These are phyloP conservation scores for Endoconidiophora polonica DNA, from an alignment of 2,329 filamentous ascomycete genomes.

Conservation along the genomic window DNA sequence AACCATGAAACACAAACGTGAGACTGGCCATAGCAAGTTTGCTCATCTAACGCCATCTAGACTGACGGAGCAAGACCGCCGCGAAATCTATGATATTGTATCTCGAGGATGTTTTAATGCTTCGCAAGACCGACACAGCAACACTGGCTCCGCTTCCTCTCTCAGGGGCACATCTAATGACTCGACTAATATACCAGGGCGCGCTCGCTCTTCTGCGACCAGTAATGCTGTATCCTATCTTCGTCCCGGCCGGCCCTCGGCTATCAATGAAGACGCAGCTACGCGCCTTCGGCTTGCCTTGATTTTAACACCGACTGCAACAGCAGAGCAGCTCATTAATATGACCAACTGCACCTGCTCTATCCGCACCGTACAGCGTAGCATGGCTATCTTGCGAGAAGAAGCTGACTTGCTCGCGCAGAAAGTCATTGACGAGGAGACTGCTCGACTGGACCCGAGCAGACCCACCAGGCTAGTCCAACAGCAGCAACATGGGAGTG, in stretches of 20 bases:
- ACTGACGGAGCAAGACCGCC: constrained; percentile 8
- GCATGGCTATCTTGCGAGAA: constrained; percentile 6
- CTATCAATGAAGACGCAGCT: constrained; percentile 11
- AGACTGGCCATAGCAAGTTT: constrained; percentile 9
- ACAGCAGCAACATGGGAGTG: too few species aligned
- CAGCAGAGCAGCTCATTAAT: constrained; percentile 11
- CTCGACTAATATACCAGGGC: not conserved
- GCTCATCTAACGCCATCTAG: constrained; percentile 6
- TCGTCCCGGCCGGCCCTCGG: constrained; percentile 7
- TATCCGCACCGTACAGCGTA: constrained; percentile 10
- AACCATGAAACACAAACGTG: constrained; percentile 2
- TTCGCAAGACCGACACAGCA: constrained; percentile 1
- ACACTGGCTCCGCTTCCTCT: constrained; percentile 5
- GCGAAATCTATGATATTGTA: constrained; percentile 7
- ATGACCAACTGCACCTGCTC: constrained; percentile 11
- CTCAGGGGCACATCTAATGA: not conserved
- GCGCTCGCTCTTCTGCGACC: not conserved
- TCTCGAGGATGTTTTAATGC: constrained; percentile 4
- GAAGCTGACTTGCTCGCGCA: constrained; percentile 10
- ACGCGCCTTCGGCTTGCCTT: constrained; percentile 9
- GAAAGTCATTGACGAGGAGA: constrained; percentile 9
- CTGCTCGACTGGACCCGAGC: too few species aligned
- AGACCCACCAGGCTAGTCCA: too few species aligned
- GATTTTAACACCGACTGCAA: constrained; percentile 10
- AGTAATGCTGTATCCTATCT: not conserved